Conservation (phyloP, 2,329 filamentous ascomycete genomes). For the Colletotrichum musae region DNA sequence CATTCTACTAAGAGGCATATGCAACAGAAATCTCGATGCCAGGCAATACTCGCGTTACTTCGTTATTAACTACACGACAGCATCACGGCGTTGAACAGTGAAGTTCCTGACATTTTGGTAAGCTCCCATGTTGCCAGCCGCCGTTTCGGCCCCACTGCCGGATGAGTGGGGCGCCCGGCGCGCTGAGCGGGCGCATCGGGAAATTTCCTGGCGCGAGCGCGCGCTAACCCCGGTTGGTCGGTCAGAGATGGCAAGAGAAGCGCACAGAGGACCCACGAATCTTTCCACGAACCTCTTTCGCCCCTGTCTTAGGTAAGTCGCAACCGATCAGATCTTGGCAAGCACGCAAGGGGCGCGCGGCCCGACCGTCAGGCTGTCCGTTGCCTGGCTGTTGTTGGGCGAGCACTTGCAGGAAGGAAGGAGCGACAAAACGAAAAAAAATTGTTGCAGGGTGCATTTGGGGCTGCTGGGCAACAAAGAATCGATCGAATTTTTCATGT, state of each 20-base stretch:
- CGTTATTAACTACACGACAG: too few relatives aligned
- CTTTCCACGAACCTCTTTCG: background rate
- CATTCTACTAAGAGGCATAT: too few relatives aligned
- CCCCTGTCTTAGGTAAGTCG: slow-evolving; percentile 18
- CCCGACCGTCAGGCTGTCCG: slow-evolving; percentile 12
- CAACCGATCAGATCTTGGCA: slow-evolving; percentile 1
- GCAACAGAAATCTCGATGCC: too few relatives aligned
- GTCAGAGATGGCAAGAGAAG: background rate
- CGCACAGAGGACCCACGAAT: background rate
- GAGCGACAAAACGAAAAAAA: slow-evolving; percentile 18
- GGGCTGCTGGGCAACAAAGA: slow-evolving; percentile 24
- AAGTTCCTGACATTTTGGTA: too few relatives aligned
- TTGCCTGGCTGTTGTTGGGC: slow-evolving; percentile 26
- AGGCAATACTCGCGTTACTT: too few relatives aligned
- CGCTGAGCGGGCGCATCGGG: background rate
- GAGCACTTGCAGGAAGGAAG: slow-evolving; percentile 9
- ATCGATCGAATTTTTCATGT: background rate
- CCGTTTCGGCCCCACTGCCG: too few relatives aligned
- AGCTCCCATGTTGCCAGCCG: too few relatives aligned
- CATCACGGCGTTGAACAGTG: too few relatives aligned
- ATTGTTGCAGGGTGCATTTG: background rate
- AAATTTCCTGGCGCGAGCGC: background rate
- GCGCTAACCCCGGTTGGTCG: background rate
- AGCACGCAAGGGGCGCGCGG: background rate
- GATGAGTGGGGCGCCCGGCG: too few relatives aligned